Base-by-base conservation (phyloP, 2,329 filamentous ascomycete species). In the Colletotrichum shisoi region DNA sequence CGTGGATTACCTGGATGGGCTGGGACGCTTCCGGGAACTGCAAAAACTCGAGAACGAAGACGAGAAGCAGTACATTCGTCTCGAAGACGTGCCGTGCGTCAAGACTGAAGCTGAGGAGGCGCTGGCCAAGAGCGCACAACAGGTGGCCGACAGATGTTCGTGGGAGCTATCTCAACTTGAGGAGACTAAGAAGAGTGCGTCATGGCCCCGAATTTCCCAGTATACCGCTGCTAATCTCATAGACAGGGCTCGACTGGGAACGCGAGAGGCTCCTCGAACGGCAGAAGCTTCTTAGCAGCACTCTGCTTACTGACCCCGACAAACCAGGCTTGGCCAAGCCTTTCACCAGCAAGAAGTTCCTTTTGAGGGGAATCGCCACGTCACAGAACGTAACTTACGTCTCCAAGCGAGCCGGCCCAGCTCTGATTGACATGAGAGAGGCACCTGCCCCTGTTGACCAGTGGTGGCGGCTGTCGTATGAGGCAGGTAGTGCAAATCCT, bases 381-480 rank as follows among this genome's bases (percentile, higher is more conserved):
- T 78, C 78, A 0, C 75, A 76, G 13, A 80, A 83, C 57, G 74
- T 84, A 1, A 78, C 83, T 11, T 87, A 85, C 69, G 76, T 87
- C 40, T 85, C 84, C 70, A 79, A 78, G 64, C 77, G 80, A 44
- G 72, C 76, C 17, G 79, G 80, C 61, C 73, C 74, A 4, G 77
- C 81, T 57, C 71, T 82, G 39, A 80, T 82, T 57, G 80, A 83
- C 17, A 54, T 82, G n/a, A 78, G 75, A 1, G 79, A 77, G 39
- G 66, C 69, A 4, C 58, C 76, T 3, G 69, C 71, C 24, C 66
- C 73, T 4, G 69, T 69, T 17, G 84, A 86, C 59, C 84, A 86
- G 71, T 87, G 85, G 85, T 87, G 85, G 85, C 81, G 81, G 69
- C 75, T 87, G 52, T 76, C 80, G 42, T 84, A 82, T 68, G 49